These are phyloP conservation scores for Cryphonectria nitschkei DNA, from an alignment of 2,329 filamentous ascomycete genomes.

Conservation along the genomic window DNA sequence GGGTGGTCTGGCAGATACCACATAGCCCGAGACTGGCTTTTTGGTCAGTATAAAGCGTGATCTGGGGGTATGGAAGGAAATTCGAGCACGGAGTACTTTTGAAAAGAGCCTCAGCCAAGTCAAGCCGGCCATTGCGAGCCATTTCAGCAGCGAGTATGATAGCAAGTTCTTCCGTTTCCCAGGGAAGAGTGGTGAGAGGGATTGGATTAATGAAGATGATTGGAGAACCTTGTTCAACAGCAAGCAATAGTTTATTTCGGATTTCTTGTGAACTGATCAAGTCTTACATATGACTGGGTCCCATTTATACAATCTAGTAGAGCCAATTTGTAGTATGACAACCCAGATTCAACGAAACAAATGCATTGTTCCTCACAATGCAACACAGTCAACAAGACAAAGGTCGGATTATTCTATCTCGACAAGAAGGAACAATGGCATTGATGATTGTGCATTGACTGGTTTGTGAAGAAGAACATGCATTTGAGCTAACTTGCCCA, in stretches of 20 bases:
- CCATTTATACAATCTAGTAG: neutral
- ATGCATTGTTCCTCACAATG: neutral
- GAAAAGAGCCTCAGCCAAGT: slow-evolving; percentile 17
- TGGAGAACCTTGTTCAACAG: neutral
- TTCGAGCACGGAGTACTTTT: slow-evolving; percentile 8
- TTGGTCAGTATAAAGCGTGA: slow-evolving; percentile 13
- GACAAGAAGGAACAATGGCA: neutral
- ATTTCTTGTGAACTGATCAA: neutral
- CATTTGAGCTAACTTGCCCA: neutral
- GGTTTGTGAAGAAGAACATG: neutral
- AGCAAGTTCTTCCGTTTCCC: neutral
- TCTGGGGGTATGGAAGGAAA: slow-evolving; percentile 21
- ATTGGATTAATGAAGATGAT: neutral
- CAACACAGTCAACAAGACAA: neutral
- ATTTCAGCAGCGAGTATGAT: neutral
- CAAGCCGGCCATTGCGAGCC: neutral
- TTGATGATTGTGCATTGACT: neutral
- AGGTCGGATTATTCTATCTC: neutral
- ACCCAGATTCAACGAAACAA: neutral
- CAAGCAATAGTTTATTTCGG: neutral
- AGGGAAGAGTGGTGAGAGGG: no score
- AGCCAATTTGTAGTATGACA: neutral
- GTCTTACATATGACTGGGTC: neutral
- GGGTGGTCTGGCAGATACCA: slow-evolving; percentile 19
- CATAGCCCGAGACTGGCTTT: slow-evolving; percentile 5